Conservation (phyloP, 208 protist genomes). For the Spongospora subterranea region DNA sequence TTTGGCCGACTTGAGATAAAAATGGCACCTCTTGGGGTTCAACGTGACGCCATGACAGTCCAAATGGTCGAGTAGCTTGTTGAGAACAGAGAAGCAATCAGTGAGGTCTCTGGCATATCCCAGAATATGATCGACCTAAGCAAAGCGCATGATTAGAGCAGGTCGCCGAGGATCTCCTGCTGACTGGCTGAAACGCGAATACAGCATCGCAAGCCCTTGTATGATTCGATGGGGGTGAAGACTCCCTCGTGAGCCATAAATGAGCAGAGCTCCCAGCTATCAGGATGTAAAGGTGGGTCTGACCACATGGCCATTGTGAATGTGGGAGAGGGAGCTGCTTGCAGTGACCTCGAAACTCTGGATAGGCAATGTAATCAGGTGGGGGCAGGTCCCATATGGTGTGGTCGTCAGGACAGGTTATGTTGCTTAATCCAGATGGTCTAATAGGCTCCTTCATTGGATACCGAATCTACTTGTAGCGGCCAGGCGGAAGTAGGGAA, state of each 20-base stretch:
- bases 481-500: no score
- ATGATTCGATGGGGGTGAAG: not conserved
- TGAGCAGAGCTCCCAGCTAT: not conserved
- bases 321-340: no score
- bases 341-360: no score
- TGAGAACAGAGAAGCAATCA: not conserved
- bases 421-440: no score
- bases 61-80: not conserved
- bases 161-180: not conserved
- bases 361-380: no score
- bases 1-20: not conserved
- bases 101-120: not conserved
- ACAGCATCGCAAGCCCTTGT: not conserved
- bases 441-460: no score
- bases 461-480: no score
- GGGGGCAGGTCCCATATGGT: no score
- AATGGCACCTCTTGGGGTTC: not conserved
- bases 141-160: not conserved
- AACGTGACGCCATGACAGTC: not conserved
- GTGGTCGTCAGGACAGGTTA: no score
- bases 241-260: slow-evolving; percentile 4
- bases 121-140: not conserved
- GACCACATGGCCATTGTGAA: no score
- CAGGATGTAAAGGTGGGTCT: no score
- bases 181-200: not conserved